phyloP scores from a whole-genome alignment of 306 rosid species.

The Aeschynomene evenia region DNA sequence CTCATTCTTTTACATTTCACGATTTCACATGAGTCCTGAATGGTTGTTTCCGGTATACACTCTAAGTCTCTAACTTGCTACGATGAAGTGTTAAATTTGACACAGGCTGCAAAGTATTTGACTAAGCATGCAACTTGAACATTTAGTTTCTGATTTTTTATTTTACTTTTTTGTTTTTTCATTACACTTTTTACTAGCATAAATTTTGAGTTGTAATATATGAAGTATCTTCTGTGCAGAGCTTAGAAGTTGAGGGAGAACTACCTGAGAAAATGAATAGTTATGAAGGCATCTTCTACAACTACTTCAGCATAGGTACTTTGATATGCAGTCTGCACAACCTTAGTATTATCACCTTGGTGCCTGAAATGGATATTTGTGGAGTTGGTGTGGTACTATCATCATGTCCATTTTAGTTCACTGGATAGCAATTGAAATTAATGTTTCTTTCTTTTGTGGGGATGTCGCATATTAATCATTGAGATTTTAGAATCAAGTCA shows the following conservation, averaged over 20 bases:
- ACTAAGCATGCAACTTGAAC: slow-evolving; percentile 7
- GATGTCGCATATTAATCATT: neutral
- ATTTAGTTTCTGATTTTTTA: neutral
- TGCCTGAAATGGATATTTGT: slow-evolving; percentile 1
- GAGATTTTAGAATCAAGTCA: slow-evolving; percentile 12
- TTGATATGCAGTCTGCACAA: slow-evolving; percentile 15
- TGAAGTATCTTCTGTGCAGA: slow-evolving; percentile 50
- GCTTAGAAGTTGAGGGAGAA: slow-evolving; percentile 65
- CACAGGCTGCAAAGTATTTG: slow-evolving; percentile 20
- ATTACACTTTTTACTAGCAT: neutral
- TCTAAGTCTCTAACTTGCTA: slow-evolving; percentile 11
- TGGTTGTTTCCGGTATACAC: slow-evolving; percentile 12
- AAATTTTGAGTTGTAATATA: slow-evolving; percentile 8
- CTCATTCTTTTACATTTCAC: neutral
- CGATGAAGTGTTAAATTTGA: slow-evolving; percentile 20
- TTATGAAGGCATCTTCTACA: slow-evolving; percentile 90
- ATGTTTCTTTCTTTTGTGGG: neutral
- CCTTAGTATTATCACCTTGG: slow-evolving; percentile 4
- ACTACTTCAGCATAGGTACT: slow-evolving; percentile 94
- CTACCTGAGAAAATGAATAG: slow-evolving; percentile 63
- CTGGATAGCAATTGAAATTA: neutral
- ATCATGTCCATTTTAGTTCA: slow-evolving; percentile 17
- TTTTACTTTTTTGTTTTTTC: neutral
- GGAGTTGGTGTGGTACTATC: slow-evolving; percentile 6
- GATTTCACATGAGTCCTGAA: slow-evolving; percentile 6